These are phyloP conservation scores for Termitomyces sp. DNA, from an alignment of 768 basidiomycete species.

Conservation along the genomic window DNA sequence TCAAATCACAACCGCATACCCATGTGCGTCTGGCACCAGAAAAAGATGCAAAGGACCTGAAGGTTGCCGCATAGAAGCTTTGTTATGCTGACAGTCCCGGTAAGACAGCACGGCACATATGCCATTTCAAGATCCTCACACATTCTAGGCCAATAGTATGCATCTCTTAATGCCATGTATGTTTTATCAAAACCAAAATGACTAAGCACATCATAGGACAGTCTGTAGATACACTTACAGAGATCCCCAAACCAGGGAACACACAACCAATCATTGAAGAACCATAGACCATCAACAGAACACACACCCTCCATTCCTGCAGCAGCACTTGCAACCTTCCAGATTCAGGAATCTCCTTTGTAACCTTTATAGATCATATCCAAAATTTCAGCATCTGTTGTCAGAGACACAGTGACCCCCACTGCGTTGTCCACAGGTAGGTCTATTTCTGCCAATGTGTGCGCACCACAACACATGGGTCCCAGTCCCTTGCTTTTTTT, in stretches of 20 bases:
- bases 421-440: no score
- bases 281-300: not conserved
- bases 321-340: no score
- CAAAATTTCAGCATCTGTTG: no score
- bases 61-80: constrained; percentile 14
- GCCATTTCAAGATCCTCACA: constrained; percentile 10
- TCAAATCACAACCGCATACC: not conserved
- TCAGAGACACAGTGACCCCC: no score
- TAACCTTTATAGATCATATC: no score
- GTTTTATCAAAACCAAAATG: constrained; percentile 32
- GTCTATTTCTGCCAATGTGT: no score
- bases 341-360: no score
- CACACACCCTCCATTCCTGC: no score
- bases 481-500: no score
- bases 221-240: constrained; percentile 17
- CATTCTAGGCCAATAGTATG: constrained; percentile 35
- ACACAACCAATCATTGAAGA: not conserved
- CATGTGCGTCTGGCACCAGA: constrained; percentile 20
- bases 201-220: constrained; percentile 25
- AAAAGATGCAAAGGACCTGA: constrained; percentile 22
- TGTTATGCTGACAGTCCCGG: constrained; percentile 5
- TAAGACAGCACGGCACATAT: constrained; percentile 8
- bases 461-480: no score
- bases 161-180: constrained; percentile 16
- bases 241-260: not conserved